A percentile compares a stretch with the other conserved stretches of the same genome.
These are phyloP conservation scores for Dissophora globulifera DNA, from an alignment of 192 early-diverging fungal genomes.

Conservation along the genomic window DNA sequence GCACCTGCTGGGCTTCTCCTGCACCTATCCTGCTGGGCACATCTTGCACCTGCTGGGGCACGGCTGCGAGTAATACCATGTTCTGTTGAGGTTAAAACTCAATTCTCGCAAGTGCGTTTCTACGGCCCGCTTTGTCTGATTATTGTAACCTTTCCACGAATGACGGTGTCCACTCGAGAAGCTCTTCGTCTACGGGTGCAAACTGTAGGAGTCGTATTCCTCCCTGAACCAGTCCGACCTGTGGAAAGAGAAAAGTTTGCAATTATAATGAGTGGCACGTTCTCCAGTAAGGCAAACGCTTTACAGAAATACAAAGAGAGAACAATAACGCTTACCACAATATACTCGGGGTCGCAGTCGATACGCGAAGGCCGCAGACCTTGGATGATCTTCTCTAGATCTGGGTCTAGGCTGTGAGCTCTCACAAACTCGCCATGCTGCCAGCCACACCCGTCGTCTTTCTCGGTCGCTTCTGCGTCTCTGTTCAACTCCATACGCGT, in stretches of 20 bases:
- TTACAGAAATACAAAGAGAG: neutral
- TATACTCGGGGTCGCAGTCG: conserved; percentile 51
- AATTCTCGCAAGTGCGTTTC: too few species aligned
- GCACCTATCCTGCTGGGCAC: too few species aligned
- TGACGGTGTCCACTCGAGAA: conserved; percentile 8
- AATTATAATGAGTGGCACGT: neutral
- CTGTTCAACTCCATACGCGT: neutral
- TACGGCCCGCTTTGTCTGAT: neutral
- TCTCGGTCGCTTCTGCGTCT: conserved; percentile 1
- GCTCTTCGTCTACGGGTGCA: conserved; percentile 46
- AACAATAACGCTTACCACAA: conserved; percentile 23
- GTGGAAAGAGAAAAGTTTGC: conserved; percentile 4
- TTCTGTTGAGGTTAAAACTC: too few species aligned
- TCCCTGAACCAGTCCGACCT: conserved; percentile 49
- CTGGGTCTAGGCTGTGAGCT: conserved; percentile 37
- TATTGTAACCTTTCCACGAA: neutral
- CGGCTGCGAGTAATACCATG: too few species aligned
- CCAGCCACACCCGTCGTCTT: too few species aligned
- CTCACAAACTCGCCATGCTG: conserved; percentile 48
- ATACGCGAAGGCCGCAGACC: conserved; percentile 49
- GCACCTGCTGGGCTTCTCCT: too few species aligned
- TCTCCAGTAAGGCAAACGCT: neutral
- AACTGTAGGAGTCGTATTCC: conserved; percentile 47
- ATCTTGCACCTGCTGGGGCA: too few species aligned
- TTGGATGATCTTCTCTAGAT: conserved; percentile 43